These are phyloP conservation scores for Clitopilus hobsonii DNA, from an alignment of 768 basidiomycete species.

Conservation along the genomic window DNA sequence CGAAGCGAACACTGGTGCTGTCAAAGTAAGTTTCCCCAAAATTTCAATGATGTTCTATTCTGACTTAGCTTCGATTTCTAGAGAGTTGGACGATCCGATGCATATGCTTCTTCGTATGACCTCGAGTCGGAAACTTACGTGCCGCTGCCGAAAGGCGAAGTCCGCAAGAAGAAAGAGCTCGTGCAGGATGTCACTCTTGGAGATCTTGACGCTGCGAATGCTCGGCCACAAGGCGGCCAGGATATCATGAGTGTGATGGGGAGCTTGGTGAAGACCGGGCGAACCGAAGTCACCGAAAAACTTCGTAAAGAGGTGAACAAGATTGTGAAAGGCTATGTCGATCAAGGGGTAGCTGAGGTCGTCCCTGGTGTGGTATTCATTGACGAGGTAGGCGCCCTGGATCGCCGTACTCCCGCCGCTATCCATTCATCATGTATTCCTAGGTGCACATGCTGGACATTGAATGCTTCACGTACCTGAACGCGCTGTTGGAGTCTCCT, in stretches of 20 bases:
- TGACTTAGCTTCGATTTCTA: background rate
- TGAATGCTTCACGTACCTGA: constrained; percentile 98
- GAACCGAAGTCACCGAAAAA: constrained; percentile 98
- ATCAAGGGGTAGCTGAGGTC: constrained; percentile 97
- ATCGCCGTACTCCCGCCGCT: constrained; percentile 1
- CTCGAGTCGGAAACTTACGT: constrained; percentile 98
- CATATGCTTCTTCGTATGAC: constrained; percentile 96
- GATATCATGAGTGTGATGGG: constrained; percentile 99
- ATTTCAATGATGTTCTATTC: constrained; percentile 1
- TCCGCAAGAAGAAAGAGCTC: constrained; percentile 19
- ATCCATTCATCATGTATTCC: constrained; percentile 5
- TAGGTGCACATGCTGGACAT: constrained; percentile 99
- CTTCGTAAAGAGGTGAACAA: constrained; percentile 94
- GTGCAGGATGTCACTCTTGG: constrained; percentile 47
- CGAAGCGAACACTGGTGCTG: constrained; percentile 90
- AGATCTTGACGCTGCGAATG: constrained; percentile 95
- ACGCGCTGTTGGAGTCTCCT: constrained; percentile 89
- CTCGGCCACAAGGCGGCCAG: constrained; percentile 92
- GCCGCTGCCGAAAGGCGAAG: constrained; percentile 60
- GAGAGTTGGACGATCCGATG: constrained; percentile 94
- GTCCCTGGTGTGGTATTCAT: constrained; percentile 98
- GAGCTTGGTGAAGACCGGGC: constrained; percentile 80
- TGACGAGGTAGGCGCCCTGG: constrained; percentile 70
- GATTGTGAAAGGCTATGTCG: constrained; percentile 94
- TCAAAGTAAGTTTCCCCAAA: constrained; percentile 58